phyloP scores from a whole-genome alignment of 768 basidiomycete species.

The Leccinellum rugosiceps region DNA sequence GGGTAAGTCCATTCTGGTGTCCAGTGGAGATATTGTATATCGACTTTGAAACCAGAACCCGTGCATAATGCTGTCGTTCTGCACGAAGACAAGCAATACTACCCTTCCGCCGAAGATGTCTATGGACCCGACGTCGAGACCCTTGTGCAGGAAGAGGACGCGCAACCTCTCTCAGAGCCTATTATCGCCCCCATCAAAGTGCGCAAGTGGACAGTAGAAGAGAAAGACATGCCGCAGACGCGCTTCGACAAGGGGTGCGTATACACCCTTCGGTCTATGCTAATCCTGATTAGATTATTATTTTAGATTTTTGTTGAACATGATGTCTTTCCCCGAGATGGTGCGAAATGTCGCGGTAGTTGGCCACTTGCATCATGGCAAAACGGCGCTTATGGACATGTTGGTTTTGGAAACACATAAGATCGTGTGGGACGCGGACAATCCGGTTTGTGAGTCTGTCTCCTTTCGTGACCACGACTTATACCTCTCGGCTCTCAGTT shows the following conservation, averaged over 20 bases:
- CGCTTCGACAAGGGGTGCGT: conserved; percentile 95
- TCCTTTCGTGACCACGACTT: conserved; percentile 15
- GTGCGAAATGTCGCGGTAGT: conserved; percentile 95
- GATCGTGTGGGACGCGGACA: conserved; percentile 89
- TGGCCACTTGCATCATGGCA: conserved; percentile 97
- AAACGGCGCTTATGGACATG: conserved; percentile 97
- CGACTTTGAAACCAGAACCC: conserved; percentile 51
- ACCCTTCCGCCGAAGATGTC: conserved; percentile 86
- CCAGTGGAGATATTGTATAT: not conserved
- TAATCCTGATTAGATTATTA: conserved; percentile 8
- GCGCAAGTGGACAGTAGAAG: conserved; percentile 90
- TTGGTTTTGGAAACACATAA: conserved; percentile 96
- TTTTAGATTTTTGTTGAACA: conserved; percentile 82
- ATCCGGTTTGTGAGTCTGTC: conserved; percentile 55
- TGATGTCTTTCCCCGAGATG: conserved; percentile 91
- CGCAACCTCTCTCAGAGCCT: conserved; percentile 91
- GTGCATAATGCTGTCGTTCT: conserved; percentile 79
- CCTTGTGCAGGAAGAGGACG: conserved; percentile 96
- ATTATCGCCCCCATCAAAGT: conserved; percentile 95
- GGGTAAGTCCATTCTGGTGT: conserved; percentile 42
- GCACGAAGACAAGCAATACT: conserved; percentile 98
- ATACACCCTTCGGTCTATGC: not conserved
- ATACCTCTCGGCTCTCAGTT: conserved; percentile 45
- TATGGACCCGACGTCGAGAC: conserved; percentile 96
- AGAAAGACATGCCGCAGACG: conserved; percentile 94